Evolutionary conservation across 768 basidiomycete species (phyloP), one percentile per base, ranked within the genome.

Genomic region (Lactarius quietus): DNA sequence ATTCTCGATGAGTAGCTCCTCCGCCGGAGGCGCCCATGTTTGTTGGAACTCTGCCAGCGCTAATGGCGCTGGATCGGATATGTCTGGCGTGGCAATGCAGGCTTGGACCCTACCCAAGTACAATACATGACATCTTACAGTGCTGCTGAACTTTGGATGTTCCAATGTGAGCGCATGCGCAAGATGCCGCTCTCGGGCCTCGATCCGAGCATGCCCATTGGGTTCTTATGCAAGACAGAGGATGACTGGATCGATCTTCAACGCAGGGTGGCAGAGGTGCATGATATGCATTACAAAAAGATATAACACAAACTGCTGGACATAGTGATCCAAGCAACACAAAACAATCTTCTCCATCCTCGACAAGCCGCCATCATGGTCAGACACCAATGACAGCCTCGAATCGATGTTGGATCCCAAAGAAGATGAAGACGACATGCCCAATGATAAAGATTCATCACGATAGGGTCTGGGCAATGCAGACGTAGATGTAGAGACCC

Each of bases 121-220:
- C n/a, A n/a, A n/a, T n/a, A n/a, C n/a, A n/a, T n/a, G n/a, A n/a
- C n/a, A n/a, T n/a, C n/a, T n/a, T n/a, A n/a, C n/a, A n/a, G n/a
- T n/a, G n/a, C n/a, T n/a, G n/a, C n/a, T n/a, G n/a, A n/a, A n/a
- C n/a, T n/a, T n/a, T n/a, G n/a, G n/a, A n/a, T n/a, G n/a, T n/a
- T n/a, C n/a, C n/a, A n/a, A n/a, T n/a, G n/a, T n/a, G n/a, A n/a
- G n/a, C n/a, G n/a, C n/a, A n/a, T n/a, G n/a, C n/a, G n/a, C n/a
- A n/a, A n/a, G n/a, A n/a, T n/a, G n/a, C n/a, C n/a, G n/a, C n/a
- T n/a, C n/a, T n/a, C n/a, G n/a, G n/a, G 70, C 72, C 78, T 99
- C 62, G 97, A 98, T 74, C 97, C 96, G 28, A 97, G 94, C 70
- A 98, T 99, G 97, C 79, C 98, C 8, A 83, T 98, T 64, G 95